These are phyloP conservation scores for Tagetes patula DNA, from an alignment of 129 eudicot genomes.

Conservation along the genomic window DNA sequence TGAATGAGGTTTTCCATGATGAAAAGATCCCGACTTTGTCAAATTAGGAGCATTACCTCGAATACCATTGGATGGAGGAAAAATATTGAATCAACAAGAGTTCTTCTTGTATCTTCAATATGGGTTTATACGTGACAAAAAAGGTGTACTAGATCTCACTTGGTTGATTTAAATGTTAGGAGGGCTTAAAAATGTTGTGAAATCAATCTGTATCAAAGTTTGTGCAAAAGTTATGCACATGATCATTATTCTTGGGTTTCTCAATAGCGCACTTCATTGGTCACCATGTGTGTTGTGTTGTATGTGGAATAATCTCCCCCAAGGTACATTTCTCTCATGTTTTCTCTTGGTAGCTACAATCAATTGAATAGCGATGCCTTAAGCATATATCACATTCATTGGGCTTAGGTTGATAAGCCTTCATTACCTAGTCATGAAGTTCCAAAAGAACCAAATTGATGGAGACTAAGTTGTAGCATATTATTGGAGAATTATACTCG, in stretches of 20 bases:
- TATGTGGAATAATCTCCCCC: no score
- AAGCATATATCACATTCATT: background rate
- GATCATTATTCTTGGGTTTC: background rate
- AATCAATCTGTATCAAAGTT: background rate
- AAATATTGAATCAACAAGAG: background rate
- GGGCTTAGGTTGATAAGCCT: background rate
- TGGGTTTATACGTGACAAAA: background rate
- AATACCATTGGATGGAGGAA: background rate
- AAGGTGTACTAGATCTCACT: background rate
- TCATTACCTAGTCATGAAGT: background rate
- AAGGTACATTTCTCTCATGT: background rate
- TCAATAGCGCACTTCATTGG: background rate
- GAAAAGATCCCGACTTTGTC: background rate
- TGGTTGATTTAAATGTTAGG: background rate
- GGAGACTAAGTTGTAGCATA: constrained; percentile 5
- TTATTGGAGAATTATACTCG: background rate
- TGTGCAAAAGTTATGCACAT: background rate
- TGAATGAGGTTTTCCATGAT: background rate
- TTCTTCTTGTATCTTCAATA: background rate
- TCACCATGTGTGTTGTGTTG: background rate
- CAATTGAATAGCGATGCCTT: background rate
- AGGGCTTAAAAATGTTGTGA: background rate
- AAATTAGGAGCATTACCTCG: background rate
- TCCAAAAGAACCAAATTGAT: background rate
- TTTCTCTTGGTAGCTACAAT: background rate